Base-by-base conservation (phyloP, 495 filamentous ascomycete species). In the Xylona heveae region DNA sequence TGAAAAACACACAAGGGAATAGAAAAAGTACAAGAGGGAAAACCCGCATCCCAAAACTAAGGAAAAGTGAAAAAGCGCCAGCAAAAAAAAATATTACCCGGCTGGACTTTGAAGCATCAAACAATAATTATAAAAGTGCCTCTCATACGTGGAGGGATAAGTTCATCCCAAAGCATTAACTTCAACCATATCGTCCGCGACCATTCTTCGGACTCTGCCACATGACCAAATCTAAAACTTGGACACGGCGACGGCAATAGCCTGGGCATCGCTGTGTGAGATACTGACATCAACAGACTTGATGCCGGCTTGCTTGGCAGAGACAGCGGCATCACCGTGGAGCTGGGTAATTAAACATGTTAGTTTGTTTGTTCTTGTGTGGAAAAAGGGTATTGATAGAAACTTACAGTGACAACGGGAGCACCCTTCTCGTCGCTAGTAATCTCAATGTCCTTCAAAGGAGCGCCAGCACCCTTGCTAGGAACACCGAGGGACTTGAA, bases 401-500 rank as follows among this genome's bases (percentile, higher is more conserved):
- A 46, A 58, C 79, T 70, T 72, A 95, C 88, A 44, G 65, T 65
- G 34, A 94, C 88, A 36, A 64, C 53, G 1, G 88, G 88, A 24
- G 71, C 80, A 18, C 90, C 88, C 16, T 68, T 77, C 31, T 74
- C 66, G 46, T 85, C 75, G 38, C 64, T 70, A 23, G 62, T 51
- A 38, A 99, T 83, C 62, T 99, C 88, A 55, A 99, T 95, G 9
- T 94, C 85, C 58, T 74, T 84, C 57, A 99, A 43, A 12, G 77
- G 64, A 31, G 88, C 84, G 38, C 90, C 88, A 8, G 74, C 83
- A 33, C 88, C 88, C 53, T 77, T 72, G 48, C 79, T 68, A 41
- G 63, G 51, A n/a, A 93, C 80, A 24, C 81, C 79, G n/a, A 99
- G 57, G 8, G 78, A 76, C 64, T 99, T 99, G 60, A 99, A 99